phyloP scores from a whole-genome alignment of 371 early-diverging fungal species.

The Actinomortierella wolfii region DNA sequence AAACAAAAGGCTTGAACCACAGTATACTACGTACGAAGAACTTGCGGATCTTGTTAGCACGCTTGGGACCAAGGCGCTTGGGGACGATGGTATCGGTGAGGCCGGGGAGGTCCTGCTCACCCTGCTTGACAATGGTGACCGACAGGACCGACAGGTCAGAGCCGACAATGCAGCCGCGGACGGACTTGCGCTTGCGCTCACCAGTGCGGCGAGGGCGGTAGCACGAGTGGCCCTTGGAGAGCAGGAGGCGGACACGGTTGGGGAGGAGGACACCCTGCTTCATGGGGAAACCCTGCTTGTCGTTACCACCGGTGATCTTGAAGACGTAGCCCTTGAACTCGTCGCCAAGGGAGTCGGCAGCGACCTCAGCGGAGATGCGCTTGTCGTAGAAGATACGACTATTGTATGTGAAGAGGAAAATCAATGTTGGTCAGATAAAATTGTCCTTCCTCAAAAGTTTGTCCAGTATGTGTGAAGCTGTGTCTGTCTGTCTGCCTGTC shows the following conservation, averaged over 20 bases:
- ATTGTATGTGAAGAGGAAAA: slow-evolving; percentile 14
- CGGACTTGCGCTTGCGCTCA: slow-evolving; percentile 99
- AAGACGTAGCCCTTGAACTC: slow-evolving; percentile 99
- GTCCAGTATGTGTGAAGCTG: too few relatives aligned
- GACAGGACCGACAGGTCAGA: slow-evolving; percentile 95
- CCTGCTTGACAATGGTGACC: slow-evolving; percentile 95
- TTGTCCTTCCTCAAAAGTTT: too few relatives aligned
- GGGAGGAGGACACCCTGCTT: slow-evolving; percentile 96
- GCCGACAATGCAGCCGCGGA: slow-evolving; percentile 99
- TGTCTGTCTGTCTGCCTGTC: too few relatives aligned
- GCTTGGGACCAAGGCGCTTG: slow-evolving; percentile 98
- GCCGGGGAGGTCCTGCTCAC: slow-evolving; percentile 94
- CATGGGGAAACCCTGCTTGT: slow-evolving; percentile 99
- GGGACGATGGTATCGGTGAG: slow-evolving; percentile 94
- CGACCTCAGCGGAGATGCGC: slow-evolving; percentile 96
- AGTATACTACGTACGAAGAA: slow-evolving; percentile 90
- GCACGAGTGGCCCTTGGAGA: slow-evolving; percentile 98
- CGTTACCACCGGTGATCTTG: slow-evolving; percentile 99
- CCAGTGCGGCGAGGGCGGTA: slow-evolving; percentile 98
- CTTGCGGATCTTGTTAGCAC: slow-evolving; percentile 98
- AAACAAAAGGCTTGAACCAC: too few relatives aligned
- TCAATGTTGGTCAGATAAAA: not conserved
- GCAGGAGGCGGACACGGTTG: slow-evolving; percentile 93
- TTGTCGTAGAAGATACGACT: slow-evolving; percentile 98
- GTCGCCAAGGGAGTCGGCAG: slow-evolving; percentile 95